Conservation (phyloP, 495 filamentous ascomycete species). For the Talaromyces stipitatus region DNA sequence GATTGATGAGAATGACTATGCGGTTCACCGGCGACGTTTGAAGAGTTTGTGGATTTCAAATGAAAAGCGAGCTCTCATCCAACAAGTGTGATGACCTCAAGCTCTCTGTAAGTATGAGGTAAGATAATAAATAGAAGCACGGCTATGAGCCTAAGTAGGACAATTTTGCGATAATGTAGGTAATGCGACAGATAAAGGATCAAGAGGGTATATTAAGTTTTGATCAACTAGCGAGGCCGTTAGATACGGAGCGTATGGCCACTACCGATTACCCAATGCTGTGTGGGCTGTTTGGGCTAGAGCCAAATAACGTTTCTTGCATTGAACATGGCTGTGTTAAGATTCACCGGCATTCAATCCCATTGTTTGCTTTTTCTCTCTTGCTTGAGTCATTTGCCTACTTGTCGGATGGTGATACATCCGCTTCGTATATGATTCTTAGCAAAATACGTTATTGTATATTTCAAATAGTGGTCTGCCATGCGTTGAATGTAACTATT, state of each 20-base stretch:
- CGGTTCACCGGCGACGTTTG: neutral
- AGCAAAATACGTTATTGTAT: neutral
- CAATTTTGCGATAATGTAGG: neutral
- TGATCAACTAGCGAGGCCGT: neutral
- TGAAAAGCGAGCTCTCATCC: too few species aligned
- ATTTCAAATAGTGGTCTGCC: neutral
- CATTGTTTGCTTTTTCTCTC: neutral
- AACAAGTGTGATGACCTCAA: too few species aligned
- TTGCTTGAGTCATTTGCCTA: neutral
- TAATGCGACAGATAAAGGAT: neutral
- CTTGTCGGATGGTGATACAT: neutral
- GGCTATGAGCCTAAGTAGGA: neutral
- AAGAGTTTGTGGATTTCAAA: neutral
- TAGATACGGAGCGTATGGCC: neutral
- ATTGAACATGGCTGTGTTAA: neutral
- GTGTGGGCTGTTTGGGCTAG: neutral
- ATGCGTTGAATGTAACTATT: too few species aligned
- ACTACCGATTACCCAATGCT: neutral
- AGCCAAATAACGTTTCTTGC: neutral
- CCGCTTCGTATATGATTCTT: neutral
- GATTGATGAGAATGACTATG: neutral
- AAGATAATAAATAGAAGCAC: neutral
- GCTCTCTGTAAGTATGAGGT: neutral
- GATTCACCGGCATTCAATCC: neutral
- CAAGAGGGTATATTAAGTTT: neutral